phyloP scores from a whole-genome alignment of 2,329 filamentous ascomycete species.

The Phialemonium atrogriseum region DNA sequence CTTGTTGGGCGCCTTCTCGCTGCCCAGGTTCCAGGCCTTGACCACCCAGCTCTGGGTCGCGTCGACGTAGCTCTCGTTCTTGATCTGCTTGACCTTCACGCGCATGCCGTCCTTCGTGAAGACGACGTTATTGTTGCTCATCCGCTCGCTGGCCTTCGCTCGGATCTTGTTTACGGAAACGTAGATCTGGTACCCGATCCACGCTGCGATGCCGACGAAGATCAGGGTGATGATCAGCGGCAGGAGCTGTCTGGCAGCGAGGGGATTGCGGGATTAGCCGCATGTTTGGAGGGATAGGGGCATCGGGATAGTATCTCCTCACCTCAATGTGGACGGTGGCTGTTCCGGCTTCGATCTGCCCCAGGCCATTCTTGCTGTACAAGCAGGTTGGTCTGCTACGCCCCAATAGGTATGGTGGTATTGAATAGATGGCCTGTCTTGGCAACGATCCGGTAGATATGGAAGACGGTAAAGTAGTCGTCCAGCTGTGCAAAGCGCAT shows the following conservation, averaged over 20 bases:
- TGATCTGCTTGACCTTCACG: conserved; percentile 62
- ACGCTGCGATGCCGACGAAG: conserved; percentile 48
- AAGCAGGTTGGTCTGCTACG: too few relatives aligned
- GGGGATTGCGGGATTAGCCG: background rate
- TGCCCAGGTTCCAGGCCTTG: conserved; percentile 55
- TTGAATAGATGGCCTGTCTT: too few relatives aligned
- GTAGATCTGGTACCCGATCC: conserved; percentile 67
- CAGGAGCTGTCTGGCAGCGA: conserved; percentile 46
- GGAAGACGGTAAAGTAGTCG: too few relatives aligned
- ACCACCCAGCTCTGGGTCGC: conserved; percentile 61
- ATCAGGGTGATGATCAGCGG: conserved; percentile 58
- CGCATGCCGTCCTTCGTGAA: conserved; percentile 68
- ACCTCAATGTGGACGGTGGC: conserved; percentile 4
- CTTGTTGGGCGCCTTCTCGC: conserved; percentile 20
- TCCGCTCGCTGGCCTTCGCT: conserved; percentile 55
- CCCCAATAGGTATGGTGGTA: too few relatives aligned
- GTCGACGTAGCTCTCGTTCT: conserved; percentile 64
- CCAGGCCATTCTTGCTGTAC: conserved; percentile 3
- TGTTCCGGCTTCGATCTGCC: conserved; percentile 1
- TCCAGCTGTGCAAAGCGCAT: too few relatives aligned
- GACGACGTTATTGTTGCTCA: conserved; percentile 67
- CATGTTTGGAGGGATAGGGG: too few relatives aligned
- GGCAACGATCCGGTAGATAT: too few relatives aligned
- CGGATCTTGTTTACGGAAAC: conserved; percentile 58
- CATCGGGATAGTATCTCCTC: too few relatives aligned